Percentiles rank a stretch among this genome's conserved stretches.
Conservation (phyloP, 768 basidiomycete species). For the Russula emetica region DNA sequence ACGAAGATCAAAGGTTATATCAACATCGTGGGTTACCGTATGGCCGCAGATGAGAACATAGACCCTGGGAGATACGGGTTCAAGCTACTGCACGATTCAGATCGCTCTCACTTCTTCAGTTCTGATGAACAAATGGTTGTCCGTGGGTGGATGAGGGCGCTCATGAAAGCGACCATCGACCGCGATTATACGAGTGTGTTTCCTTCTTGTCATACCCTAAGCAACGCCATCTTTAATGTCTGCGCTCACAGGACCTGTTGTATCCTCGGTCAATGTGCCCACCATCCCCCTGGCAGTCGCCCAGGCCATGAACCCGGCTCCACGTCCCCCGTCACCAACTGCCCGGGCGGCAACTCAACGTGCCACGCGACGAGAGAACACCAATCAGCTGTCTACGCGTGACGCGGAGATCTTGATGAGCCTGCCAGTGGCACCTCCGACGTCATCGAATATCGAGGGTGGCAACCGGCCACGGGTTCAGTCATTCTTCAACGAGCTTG, state of each 20-base stretch:
- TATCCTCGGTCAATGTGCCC: slow-evolving; percentile 94
- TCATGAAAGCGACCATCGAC: slow-evolving; percentile 98
- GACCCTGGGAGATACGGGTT: slow-evolving; percentile 94
- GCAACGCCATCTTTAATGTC: neutral
- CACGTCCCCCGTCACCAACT: slow-evolving; percentile 88
- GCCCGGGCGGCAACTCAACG: slow-evolving; percentile 85
- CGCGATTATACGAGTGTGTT: slow-evolving; percentile 84
- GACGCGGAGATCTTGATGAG: slow-evolving; percentile 72
- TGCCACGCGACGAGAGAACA: slow-evolving; percentile 79
- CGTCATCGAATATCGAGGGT: slow-evolving; percentile 32
- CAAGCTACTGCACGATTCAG: slow-evolving; percentile 83
- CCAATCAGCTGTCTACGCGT: slow-evolving; percentile 72
- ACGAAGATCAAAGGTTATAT: slow-evolving; percentile 96
- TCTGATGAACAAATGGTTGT: slow-evolving; percentile 80
- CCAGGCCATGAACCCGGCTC: slow-evolving; percentile 94
- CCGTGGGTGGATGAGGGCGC: slow-evolving; percentile 99
- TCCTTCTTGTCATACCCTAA: neutral
- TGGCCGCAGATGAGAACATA: slow-evolving; percentile 87
- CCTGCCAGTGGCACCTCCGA: slow-evolving; percentile 51
- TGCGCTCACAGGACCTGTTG: slow-evolving; percentile 66
- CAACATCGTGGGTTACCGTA: slow-evolving; percentile 86
- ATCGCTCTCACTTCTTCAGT: slow-evolving; percentile 87
- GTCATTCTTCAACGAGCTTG: slow-evolving; percentile 46
- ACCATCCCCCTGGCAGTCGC: slow-evolving; percentile 94
- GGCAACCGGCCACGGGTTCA: slow-evolving; percentile 49